These are phyloP conservation scores for Narthecium ossifragum DNA, from an alignment of 106 monocot genomes.

Conservation along the genomic window DNA sequence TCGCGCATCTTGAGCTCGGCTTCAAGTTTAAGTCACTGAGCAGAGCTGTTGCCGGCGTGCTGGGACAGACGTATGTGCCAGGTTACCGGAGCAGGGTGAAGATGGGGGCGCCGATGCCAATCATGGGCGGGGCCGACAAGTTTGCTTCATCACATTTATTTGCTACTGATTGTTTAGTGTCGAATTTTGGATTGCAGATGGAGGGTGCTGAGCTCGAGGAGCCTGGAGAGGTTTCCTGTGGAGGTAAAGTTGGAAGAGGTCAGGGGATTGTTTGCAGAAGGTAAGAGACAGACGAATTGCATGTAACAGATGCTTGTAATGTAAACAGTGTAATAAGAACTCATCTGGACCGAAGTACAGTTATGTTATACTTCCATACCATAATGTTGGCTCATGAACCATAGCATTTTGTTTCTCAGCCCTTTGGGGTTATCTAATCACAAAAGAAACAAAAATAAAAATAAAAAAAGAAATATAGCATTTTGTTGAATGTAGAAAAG, in stretches of 20 bases:
- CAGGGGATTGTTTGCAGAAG: constrained; percentile 1
- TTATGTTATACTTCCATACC: no score
- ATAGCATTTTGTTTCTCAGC: no score
- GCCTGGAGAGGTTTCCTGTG: neutral
- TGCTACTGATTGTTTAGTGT: constrained; percentile 18
- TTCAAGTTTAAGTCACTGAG: constrained; percentile 30
- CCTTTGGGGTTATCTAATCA: no score
- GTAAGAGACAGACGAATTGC: neutral
- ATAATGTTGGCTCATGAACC: no score
- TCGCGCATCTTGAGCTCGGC: constrained; percentile 41
- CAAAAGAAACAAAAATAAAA: no score
- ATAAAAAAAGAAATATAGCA: no score
- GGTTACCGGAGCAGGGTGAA: constrained; percentile 26
- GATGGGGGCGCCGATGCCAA: constrained; percentile 27
- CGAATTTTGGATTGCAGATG: neutral
- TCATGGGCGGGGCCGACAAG: constrained; percentile 42
- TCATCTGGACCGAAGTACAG: no score
- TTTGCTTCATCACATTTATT: constrained; percentile 21
- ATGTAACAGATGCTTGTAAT: no score
- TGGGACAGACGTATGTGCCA: constrained; percentile 43
- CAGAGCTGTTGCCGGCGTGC: constrained; percentile 22
- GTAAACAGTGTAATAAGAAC: no score
- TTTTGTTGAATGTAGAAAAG: no score
- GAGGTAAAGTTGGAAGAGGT: neutral
- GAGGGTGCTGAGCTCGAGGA: neutral